A percentile compares a stretch with the other conserved stretches of the same genome.
Conservation (phyloP, 2,329 filamentous ascomycete species). For the Aspergillus japonicus region DNA sequence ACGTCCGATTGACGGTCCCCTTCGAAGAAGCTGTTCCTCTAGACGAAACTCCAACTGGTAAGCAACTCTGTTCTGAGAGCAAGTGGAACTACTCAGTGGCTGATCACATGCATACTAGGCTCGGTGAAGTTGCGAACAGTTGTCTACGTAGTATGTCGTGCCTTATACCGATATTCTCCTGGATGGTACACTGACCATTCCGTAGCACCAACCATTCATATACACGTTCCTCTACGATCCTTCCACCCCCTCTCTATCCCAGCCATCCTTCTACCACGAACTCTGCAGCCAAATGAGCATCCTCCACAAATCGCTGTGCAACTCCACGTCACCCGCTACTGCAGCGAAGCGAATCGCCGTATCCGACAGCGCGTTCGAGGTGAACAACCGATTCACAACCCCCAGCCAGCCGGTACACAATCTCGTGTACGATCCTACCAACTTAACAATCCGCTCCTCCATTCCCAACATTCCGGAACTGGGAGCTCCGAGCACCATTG, state of each 20-base stretch:
- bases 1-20: conserved; percentile 30
- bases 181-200: conserved; percentile 9
- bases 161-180: not conserved
- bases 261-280: conserved; percentile 47
- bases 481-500: conserved; percentile 31
- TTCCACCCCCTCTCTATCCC: conserved; percentile 41
- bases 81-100: not conserved
- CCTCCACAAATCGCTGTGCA: conserved; percentile 47
- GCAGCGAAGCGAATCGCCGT: conserved; percentile 39
- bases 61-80: not conserved
- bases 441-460: conserved; percentile 59
- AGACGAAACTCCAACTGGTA: conserved; percentile 19
- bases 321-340: conserved; percentile 47
- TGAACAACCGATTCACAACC: conserved; percentile 29
- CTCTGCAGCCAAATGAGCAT: conserved; percentile 52
- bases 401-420: conserved; percentile 54
- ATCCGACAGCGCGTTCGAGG: conserved; percentile 33
- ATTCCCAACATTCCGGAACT: conserved; percentile 64
- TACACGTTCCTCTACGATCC: conserved; percentile 52
- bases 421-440: conserved; percentile 59
- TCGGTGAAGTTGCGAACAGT: conserved; percentile 37
- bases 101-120: conserved; percentile 3
- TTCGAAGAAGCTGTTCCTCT: not conserved
- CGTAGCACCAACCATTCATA: conserved; percentile 50
- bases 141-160: conserved; percentile 42